Evolutionary conservation across 352 stramenopile genomes (phyloP), one percentile per base, ranked within the genome.

Genomic region (Vaucheria bursata): DNA sequence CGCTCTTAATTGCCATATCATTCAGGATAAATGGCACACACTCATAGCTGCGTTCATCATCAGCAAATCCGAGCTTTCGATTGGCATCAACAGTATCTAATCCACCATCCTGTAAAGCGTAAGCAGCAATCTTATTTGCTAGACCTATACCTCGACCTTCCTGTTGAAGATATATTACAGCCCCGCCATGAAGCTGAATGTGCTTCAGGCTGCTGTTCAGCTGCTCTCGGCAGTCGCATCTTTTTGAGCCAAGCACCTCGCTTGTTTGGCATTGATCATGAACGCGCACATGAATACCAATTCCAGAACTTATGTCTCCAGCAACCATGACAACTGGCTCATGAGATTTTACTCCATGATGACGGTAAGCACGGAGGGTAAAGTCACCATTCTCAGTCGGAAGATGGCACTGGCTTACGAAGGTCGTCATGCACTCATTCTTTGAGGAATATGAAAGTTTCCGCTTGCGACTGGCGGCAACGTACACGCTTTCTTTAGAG

Each of bases 251-350:
- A 88, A 99, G 98, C 18, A 99, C 78, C 71, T 99, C 96, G 39
- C 91, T 97, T 45, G 96, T 99, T 79, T 98, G 92, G 87, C 96
- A 99, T 85, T 99, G 95, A 88, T 99, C 95, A 85, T 99, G 96
- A 52, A 99, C 94, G 45, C 96, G 94, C 50, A 99, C 77, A 7
- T 73, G 71, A 1, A 85, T 35, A n/a, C 70, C 36, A 8, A 81
- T 52, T 65, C 8, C 50, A n/a, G 69, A 71, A 5, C 69, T 33
- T 2, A 74, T 38, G 50, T 83, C 50, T 12, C 78, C 78, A 31
- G 78, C 78, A 1, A 78, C 25, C 80, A 85, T 82, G 12, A 83
- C 80, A 6, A 85, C 80, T 59, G 80, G 80, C 64, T 85, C 80
- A 25, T 82, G 80, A 39, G 34, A 52, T 0, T 82, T 50, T 8